These are phyloP conservation scores for Vicia faba DNA, from an alignment of 306 rosid genomes.

Conservation along the genomic window DNA sequence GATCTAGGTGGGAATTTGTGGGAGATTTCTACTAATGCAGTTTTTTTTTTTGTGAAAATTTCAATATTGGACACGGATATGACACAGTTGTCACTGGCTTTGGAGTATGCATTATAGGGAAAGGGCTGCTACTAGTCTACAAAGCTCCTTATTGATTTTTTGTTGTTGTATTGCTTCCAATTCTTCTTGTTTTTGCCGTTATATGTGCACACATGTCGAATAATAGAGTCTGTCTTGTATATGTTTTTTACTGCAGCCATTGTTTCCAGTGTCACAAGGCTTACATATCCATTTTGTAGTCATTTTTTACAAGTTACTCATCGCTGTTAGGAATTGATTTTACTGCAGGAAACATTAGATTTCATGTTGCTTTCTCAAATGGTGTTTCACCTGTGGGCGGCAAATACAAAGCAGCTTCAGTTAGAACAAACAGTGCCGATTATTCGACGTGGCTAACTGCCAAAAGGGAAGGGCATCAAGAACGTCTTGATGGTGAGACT, in stretches of 20 bases:
- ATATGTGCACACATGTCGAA: not conserved
- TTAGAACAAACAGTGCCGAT: constrained; percentile 40
- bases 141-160: constrained; percentile 14
- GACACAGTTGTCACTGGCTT: not conserved
- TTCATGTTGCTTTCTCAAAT: constrained; percentile 62
- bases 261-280: constrained; percentile 22
- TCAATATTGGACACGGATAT: not conserved
- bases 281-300: constrained; percentile 10
- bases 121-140: constrained; percentile 10
- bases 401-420: constrained; percentile 62
- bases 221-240: constrained; percentile 8
- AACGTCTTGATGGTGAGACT: constrained; percentile 63
- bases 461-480: constrained; percentile 62
- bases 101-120: not conserved
- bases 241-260: not conserved
- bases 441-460: constrained; percentile 70
- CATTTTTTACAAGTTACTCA: constrained; percentile 20
- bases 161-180: constrained; percentile 7
- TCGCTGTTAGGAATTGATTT: constrained; percentile 26
- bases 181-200: constrained; percentile 27
- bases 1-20: not conserved
- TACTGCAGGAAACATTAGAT: constrained; percentile 56
- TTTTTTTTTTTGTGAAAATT: not conserved
- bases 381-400: constrained; percentile 66
- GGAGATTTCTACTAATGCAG: not conserved